Evolutionary conservation across 305 asterid species (phyloP), one percentile per base, ranked within the genome.

Genomic region (Nicotiana rustica): DNA sequence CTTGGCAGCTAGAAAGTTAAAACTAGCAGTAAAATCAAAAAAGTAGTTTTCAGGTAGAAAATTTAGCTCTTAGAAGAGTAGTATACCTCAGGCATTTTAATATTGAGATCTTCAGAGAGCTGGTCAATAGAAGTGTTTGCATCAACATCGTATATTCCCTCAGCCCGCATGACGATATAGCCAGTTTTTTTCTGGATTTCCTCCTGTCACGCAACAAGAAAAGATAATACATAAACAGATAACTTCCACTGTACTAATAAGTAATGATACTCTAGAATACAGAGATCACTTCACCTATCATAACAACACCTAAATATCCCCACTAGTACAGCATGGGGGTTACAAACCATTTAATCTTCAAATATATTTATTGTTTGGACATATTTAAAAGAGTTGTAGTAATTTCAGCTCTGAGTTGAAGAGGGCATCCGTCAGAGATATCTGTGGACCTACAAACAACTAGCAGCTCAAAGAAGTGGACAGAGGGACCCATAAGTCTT

Each of bases 121-220:
- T 96, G 98, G 81, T 95, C 98, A 61, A 92, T 96, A 33, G 99
- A 91, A 49, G 99, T 96, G 89, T 96, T 95, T 62, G 98, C 99
- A 90, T 96, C 99, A 89, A 96, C 98, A 67, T 96, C 99, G 79
- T 91, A 96, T 71, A 91, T 90, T 85, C 99, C 99, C 81, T 93
- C 95, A 81, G 98, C 98, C 71, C 99, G 95, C 98, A 96, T 95
- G 84, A 96, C 98, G 70, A 96, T 82, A 59, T 96, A 95, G 9
- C 99, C 99, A 81, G 99, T 96, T 89, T 96, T 95, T 84, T 96
- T 96, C 93, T 95, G 96, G 82, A 96, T 96, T 91, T 96, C 99
- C 89, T 96, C 99, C 99, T 96, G 92, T 67, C 84, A 84, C 70
- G n/a, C 76, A 10, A 67, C 79, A 85, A 77, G 84, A 81, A 49